Percentiles rank a stretch among this genome's conserved stretches.
These are phyloP conservation scores for Apodospora peruviana DNA, from an alignment of 495 filamentous ascomycete species.

Conservation along the genomic window DNA sequence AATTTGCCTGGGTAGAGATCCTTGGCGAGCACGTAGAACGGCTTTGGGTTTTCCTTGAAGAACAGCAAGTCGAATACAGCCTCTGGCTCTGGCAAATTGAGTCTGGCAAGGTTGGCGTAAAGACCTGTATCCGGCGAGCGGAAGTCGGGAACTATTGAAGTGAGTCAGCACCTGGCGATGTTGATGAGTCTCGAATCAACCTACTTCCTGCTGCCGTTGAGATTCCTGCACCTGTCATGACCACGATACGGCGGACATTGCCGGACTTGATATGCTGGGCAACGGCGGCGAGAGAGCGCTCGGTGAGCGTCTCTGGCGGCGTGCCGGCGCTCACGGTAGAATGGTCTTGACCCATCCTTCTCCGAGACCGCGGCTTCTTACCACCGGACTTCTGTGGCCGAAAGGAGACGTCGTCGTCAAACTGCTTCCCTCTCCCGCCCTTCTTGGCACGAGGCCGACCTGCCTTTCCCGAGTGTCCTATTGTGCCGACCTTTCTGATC, in stretches of 20 bases:
- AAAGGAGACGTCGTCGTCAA: background rate
- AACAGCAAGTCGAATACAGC: conserved; percentile 80
- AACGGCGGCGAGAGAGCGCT: conserved; percentile 63
- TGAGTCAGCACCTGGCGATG: conserved; percentile 16
- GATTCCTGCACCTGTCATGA: conserved; percentile 69
- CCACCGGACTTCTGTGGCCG: background rate
- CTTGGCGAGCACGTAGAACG: conserved; percentile 86
- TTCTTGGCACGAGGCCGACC: background rate
- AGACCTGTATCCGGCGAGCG: conserved; percentile 69
- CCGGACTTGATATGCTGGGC: conserved; percentile 71
- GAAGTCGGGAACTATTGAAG: conserved; percentile 61
- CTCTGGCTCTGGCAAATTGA: conserved; percentile 77
- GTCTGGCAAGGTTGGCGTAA: conserved; percentile 75
- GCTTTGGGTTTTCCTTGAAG: conserved; percentile 76
- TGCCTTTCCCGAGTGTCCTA: too few species aligned
- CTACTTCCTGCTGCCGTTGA: conserved; percentile 53
- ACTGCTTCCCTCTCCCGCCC: background rate
- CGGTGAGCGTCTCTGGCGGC: conserved; percentile 57
- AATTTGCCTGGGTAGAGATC: conserved; percentile 92
- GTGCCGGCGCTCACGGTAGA: conserved; percentile 56
- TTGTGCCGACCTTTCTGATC: too few species aligned
- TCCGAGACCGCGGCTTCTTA: too few species aligned
- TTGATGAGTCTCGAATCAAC: background rate
- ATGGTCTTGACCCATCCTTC: conserved; percentile 42
- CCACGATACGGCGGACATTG: conserved; percentile 62